Base-by-base conservation (phyloP, 2,329 filamentous ascomycete species). In the Plenodomus biglobosus region DNA sequence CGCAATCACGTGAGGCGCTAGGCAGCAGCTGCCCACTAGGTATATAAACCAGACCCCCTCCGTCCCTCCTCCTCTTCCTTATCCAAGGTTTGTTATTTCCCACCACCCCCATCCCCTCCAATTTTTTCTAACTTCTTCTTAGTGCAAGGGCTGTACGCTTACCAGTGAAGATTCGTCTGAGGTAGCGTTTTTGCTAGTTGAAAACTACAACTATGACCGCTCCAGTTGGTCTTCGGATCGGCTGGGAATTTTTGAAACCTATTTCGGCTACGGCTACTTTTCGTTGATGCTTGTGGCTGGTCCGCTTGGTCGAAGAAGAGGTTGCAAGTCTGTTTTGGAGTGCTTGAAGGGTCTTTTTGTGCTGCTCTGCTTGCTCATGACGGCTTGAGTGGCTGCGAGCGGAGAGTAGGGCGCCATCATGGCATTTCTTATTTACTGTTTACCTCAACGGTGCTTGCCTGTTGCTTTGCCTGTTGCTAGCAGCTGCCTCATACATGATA, bases 121-220 rank as follows among this genome's bases (percentile, higher is more conserved):
- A 13, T 47, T 38, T 15, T 24, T 32, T 22, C 34, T 37, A 15
- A 45, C 36, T 3, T 10, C 8, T 24, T 13, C 22, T 21, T 42
- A 46, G 83, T 86, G 85, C 85, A 85, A 76, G 84, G 85, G 87
- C 85, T 82, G 86, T 87, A 88, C 81, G 85, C 82, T 82, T 85
- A 83, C 83, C 85, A 86, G 85, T 90, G 87, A 90, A 84, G 87
- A 89, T 85, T 85, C 82, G 85, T 90, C 87, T 84, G 87, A 90
- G 85, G 84, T 83, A 81, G 82, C 82, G 81, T 89, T 89, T 88
- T 89, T 90, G 87, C 87, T 90, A 88, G 85, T 88, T 89, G 86
- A 88, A 88, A 88, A 88, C 86, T 88, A 88, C 79, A 77, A 80
- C 78, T 80, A 82, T 68, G 86, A 89, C 86, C 80, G 80, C 87